Evolutionary conservation across 495 filamentous ascomycete genomes (phyloP).

Genomic region (Tuber magnatum): DNA sequence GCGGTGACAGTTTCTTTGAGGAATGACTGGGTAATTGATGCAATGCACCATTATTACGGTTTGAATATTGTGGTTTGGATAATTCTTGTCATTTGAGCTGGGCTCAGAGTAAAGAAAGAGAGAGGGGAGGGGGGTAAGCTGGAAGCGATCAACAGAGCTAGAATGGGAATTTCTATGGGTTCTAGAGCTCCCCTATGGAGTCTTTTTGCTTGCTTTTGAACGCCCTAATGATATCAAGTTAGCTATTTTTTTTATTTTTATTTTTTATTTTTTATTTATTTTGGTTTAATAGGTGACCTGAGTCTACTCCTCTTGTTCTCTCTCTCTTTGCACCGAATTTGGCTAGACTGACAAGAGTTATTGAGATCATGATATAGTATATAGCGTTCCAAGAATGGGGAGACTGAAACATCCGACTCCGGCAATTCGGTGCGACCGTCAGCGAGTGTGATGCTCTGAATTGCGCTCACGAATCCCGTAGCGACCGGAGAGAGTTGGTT

Average conservation of each 20-base stretch:
- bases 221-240: neutral
- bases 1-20: neutral
- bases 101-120: neutral
- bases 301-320: neutral
- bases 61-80: neutral
- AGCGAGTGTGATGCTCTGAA: neutral
- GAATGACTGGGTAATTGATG: neutral
- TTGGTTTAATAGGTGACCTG: neutral
- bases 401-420: neutral
- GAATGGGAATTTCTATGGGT: neutral
- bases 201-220: neutral
- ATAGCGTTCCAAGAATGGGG: neutral
- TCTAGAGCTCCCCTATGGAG: neutral
- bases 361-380: neutral
- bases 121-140: neutral
- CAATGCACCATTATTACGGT: neutral
- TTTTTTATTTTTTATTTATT: too few relatives aligned
- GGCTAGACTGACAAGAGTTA: neutral
- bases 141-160: neutral
- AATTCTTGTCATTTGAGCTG: neutral
- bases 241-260: too few relatives aligned
- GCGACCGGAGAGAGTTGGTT: neutral
- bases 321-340: neutral
- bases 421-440: neutral
- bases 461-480: neutral